Evolutionary conservation across 495 filamentous ascomycete genomes (phyloP).

Genomic region (Elasticomyces elasticus): DNA sequence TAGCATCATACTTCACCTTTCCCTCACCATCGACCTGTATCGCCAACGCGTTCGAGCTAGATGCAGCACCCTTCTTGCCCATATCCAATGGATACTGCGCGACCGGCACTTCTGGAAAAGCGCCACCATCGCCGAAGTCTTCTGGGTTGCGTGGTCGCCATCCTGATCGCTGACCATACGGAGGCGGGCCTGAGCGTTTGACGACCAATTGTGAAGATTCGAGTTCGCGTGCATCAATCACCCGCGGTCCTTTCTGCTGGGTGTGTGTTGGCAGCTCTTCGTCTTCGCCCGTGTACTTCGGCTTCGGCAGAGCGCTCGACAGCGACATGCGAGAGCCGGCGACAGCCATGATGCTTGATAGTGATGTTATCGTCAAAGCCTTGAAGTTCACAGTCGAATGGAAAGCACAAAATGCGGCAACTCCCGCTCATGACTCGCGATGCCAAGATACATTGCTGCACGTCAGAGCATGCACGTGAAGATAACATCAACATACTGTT

Average conservation of each 20-base stretch:
- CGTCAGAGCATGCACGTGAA: too few species aligned
- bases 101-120: conserved; percentile 87
- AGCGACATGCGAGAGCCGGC: conserved; percentile 47
- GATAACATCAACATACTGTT: too few species aligned
- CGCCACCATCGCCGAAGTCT: conserved; percentile 93
- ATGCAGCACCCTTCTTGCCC: conserved; percentile 62
- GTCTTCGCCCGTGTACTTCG: conserved; percentile 76
- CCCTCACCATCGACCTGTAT: conserved; percentile 85
- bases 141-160: conserved; percentile 80
- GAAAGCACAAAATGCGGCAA: too few species aligned
- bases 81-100: conserved; percentile 94
- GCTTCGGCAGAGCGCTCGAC: conserved; percentile 74
- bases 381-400: too few species aligned
- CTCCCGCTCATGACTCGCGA: too few species aligned
- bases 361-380: too few species aligned
- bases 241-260: conserved; percentile 65
- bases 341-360: conserved; percentile 6
- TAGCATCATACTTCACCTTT: conserved; percentile 92
- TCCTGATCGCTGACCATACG: conserved; percentile 72
- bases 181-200: conserved; percentile 76
- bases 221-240: conserved; percentile 65
- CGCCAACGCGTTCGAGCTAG: conserved; percentile 75
- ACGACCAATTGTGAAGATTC: conserved; percentile 82
- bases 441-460: too few species aligned
- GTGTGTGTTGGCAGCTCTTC: conserved; percentile 65